Evolutionary conservation across 2,329 filamentous ascomycete species (phyloP), one percentile per base, ranked within the genome.

Genomic region (Aspergillus brunneoviolaceus): DNA sequence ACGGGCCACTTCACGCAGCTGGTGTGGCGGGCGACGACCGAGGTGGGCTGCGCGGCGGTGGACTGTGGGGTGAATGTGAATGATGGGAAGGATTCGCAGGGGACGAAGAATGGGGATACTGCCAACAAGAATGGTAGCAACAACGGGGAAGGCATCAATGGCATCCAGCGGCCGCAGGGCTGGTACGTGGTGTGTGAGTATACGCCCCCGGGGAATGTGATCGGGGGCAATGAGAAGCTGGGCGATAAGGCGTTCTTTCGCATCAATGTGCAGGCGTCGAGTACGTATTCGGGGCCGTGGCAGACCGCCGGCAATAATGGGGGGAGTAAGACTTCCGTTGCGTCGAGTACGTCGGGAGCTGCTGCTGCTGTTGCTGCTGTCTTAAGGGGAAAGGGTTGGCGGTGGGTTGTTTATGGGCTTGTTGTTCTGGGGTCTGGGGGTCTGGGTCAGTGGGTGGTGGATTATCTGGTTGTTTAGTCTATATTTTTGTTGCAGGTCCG

Each of bases 1-100:
- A 89, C 88, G 19, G 89, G 88, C 0, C 88, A 91, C 71, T 91
- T 91, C 67, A 89, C 88, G 1, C 88, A 91, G 77, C 73, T 91
- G 6, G 88, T 91, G 5, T 91, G 89, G 89, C 85, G 83, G 72
- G 73, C 78, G 25, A 89, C 86, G 1, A 85, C 77, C 6, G 77
- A 79, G 35, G 82, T 89, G 0, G 87, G 87, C 0, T 91, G 83
- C 64, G 83, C 73, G 27, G 73, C 74, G 47, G 69, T 74, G 16
- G 67, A 78, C 63, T 83, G 81, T 59, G 72, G 76, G 51, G 76
- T 74, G 55, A 61, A 59, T 6, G 25, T 58, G 6, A 57, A 75
- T 73, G 59, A 76, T 64, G 63, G 81, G 53, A 71, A 76, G 56
- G 51, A 63, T 9, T 29, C 27, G 27, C 27, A 9, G 27, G 27